These are phyloP conservation scores for Arctostaphylos glauca DNA, from an alignment of 148 eudicot species.

Conservation along the genomic window DNA sequence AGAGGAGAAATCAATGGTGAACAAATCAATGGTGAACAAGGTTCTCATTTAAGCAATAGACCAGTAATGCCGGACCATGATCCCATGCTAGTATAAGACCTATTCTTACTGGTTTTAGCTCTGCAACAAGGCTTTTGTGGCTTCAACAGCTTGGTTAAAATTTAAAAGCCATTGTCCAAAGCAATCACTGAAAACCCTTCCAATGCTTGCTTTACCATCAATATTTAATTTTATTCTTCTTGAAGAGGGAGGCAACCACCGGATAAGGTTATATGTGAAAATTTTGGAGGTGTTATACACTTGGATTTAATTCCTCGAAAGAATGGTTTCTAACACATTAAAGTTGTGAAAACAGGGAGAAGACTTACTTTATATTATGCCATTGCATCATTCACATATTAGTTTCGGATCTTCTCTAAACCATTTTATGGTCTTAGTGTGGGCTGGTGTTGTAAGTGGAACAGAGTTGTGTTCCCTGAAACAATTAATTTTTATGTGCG, in stretches of 20 bases:
- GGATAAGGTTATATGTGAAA: not conserved
- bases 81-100: not conserved
- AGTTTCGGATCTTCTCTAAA: not conserved
- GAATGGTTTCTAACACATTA: not conserved
- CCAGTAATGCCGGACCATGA: not conserved
- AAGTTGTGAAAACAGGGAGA: not conserved
- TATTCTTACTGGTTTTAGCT: not conserved
- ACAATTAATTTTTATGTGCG: slow-evolving; percentile 4
- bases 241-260: not conserved
- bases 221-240: not conserved
- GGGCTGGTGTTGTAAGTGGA: not conserved
- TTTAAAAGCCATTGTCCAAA: not conserved
- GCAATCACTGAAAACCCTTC: not conserved
- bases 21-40: not conserved
- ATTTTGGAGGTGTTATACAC: slow-evolving; percentile 4
- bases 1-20: not conserved
- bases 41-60: not conserved
- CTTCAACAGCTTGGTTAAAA: not conserved
- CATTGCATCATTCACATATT: not conserved
- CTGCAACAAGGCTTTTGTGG: not conserved
- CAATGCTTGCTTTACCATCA: not conserved
- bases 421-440: not conserved
- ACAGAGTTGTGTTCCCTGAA: not conserved
- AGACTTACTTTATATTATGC: not conserved
- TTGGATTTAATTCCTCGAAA: not conserved